Conservation (phyloP, 2,329 filamentous ascomycete species). For the Clonostachys chloroleuca region DNA sequence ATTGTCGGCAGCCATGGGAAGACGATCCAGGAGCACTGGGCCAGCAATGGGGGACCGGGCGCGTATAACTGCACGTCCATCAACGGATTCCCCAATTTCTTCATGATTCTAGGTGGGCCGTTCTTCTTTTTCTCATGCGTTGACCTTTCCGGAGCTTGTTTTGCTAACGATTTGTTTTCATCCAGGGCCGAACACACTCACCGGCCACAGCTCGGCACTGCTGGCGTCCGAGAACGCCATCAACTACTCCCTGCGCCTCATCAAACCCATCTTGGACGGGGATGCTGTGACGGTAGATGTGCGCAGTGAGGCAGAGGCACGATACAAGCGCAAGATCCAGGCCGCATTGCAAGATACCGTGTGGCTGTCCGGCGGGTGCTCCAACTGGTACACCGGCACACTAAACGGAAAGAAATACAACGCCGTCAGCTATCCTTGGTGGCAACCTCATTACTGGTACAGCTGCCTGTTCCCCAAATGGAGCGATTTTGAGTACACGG, state of each 20-base stretch:
- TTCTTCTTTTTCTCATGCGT: no score
- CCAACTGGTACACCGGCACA: constrained; percentile 27
- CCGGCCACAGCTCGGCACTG: constrained; percentile 57
- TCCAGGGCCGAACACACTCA: constrained; percentile 53
- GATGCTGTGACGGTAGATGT: constrained; percentile 20
- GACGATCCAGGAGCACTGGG: constrained; percentile 51
- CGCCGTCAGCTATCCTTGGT: constrained; percentile 25
- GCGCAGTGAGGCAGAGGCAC: constrained; percentile 23
- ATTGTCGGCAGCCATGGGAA: constrained; percentile 45
- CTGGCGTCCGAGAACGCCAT: constrained; percentile 58
- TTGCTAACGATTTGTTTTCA: no score
- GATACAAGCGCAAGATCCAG: constrained; percentile 24
- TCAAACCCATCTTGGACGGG: constrained; percentile 35
- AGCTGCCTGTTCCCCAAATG: constrained; percentile 25
- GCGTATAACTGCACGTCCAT: constrained; percentile 57
- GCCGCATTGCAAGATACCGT: constrained; percentile 22
- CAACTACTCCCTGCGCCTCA: constrained; percentile 54
- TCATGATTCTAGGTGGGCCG: constrained; percentile 48
- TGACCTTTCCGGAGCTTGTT: no score
- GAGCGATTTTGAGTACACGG: constrained; percentile 22
- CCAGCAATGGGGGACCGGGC: constrained; percentile 51
- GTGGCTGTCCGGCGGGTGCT: constrained; percentile 22
- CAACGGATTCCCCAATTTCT: constrained; percentile 62
- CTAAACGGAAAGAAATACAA: constrained; percentile 20
- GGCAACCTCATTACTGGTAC: constrained; percentile 27